These are phyloP conservation scores for Termitomyces sp. DNA, from an alignment of 768 basidiomycete species.

Conservation along the genomic window DNA sequence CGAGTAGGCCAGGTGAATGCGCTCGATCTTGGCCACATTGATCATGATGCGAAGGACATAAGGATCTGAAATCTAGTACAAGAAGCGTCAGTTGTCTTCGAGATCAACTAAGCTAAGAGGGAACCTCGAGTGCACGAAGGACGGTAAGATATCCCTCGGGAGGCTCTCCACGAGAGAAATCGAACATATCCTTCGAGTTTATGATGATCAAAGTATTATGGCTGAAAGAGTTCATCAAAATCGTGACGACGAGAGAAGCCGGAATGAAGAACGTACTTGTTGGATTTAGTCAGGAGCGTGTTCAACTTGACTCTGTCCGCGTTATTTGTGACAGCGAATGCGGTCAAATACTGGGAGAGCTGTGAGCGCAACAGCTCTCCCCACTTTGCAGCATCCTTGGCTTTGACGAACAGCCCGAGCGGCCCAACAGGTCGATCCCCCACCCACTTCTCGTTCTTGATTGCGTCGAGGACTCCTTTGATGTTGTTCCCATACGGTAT, in stretches of 20 bases:
- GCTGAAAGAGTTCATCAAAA: conserved; percentile 24
- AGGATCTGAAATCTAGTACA: conserved; percentile 61
- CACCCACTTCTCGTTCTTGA: conserved; percentile 49
- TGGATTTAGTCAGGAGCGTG: conserved; percentile 44
- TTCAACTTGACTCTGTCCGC: conserved; percentile 56
- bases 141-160: conserved; percentile 59
- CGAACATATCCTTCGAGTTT: conserved; percentile 71
- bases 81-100: background rate
- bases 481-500: conserved; percentile 61
- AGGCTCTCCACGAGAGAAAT: conserved; percentile 73
- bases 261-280: conserved; percentile 51
- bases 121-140: conserved; percentile 74
- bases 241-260: background rate
- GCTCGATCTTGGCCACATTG: conserved; percentile 69
- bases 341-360: conserved; percentile 51
- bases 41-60: conserved; percentile 79
- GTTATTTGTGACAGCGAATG: conserved; percentile 71
- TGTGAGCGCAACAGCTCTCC: conserved; percentile 57
- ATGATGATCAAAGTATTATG: conserved; percentile 49
- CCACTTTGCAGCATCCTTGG: conserved; percentile 62
- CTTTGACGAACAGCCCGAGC: conserved; percentile 71
- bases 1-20: conserved; percentile 53
- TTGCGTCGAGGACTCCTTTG: conserved; percentile 46
- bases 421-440: conserved; percentile 74
- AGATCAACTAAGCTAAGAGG: background rate